Base-by-base conservation (phyloP, 2,329 filamentous ascomycete species). In the Mollisiaceae sp. region DNA sequence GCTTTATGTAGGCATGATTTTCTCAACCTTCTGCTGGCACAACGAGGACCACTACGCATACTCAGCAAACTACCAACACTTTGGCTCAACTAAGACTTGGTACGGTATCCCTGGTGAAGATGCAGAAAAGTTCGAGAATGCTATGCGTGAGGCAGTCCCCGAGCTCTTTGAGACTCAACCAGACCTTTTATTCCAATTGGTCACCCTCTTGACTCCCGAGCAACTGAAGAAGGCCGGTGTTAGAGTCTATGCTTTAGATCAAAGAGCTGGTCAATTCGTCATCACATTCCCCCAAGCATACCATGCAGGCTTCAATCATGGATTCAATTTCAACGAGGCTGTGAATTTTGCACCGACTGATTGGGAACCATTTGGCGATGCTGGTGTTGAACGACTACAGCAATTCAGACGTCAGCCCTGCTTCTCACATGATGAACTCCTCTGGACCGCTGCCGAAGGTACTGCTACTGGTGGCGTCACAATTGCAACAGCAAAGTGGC, bases 1-100 rank as follows among this genome's bases (percentile, higher is more conserved):
- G 95, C 88, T 99, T 3, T 99, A 99, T 75, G 95, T 99, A 4
- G 95, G 95, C 67, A 99, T 99, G 95, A 96, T 97, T 45, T 99
- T 99, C 77, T 99, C 95, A 0, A 98, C 95, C 0, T 99, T 99
- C 75, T 99, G 95, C 78, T 99, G 95, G 95, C 95, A 99, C 77
- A 97, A 97, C 69, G 95, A 99, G 75, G 95, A 99, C 74, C 95
- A 99, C 75, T 97, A 97, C 76, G 91, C 95, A 1, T 99, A 98
- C 76, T 99, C 95, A 0, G 91, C 95, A 60, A 99, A 99, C 72
- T 99, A 98, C 74, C 95, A 99, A 77, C 95, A 99, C 74, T 97
- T 99, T 74, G 95, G 95, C 11, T 93, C 94, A 1, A 99, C 95
- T 1, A 99, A 99, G 81, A 99, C 95, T 0, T 99, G 95, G 95